phyloP scores from a whole-genome alignment of 352 stramenopile species.

The Peronospora belbahrii region DNA sequence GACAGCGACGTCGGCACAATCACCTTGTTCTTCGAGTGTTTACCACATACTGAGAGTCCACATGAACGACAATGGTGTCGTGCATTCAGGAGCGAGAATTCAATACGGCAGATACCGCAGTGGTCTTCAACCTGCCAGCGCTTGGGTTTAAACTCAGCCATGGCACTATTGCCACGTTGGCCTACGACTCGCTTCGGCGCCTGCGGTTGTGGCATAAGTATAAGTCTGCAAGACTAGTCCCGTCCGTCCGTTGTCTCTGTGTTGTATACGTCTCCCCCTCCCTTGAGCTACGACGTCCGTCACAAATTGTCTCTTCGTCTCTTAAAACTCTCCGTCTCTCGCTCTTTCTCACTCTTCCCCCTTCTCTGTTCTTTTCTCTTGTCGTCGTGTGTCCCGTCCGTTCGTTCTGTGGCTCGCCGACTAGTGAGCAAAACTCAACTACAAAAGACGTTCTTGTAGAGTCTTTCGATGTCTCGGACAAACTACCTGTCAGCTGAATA shows the following conservation, averaged over 20 bases:
- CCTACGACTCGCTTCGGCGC: slow-evolving; percentile 10
- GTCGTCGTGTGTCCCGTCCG: too few species aligned
- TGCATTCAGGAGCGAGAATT: slow-evolving; percentile 54
- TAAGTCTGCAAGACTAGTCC: not conserved
- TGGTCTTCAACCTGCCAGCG: slow-evolving; percentile 50
- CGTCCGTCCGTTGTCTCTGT: not conserved
- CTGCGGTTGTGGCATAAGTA: slow-evolving; percentile 15
- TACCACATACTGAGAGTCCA: slow-evolving; percentile 63
- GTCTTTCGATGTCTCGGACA: too few species aligned
- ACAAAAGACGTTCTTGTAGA: too few species aligned
- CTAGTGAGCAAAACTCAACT: too few species aligned
- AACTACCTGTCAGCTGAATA: too few species aligned
- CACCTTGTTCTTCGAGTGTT: slow-evolving; percentile 61
- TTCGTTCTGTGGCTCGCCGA: too few species aligned
- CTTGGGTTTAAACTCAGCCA: slow-evolving; percentile 50
- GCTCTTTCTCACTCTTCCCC: not conserved
- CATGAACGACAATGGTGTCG: slow-evolving; percentile 78
- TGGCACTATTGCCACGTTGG: slow-evolving; percentile 30
- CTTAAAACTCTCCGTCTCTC: not conserved
- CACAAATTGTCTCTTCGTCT: slow-evolving; percentile 13
- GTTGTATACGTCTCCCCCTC: not conserved
- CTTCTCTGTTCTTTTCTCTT: too few species aligned
- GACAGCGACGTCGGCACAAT: slow-evolving; percentile 63
- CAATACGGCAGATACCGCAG: slow-evolving; percentile 51
- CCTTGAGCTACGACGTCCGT: not conserved